These are phyloP conservation scores for Wickerhamiella qilinensis DNA, from an alignment of 805 yeast genomes.

Conservation along the genomic window DNA sequence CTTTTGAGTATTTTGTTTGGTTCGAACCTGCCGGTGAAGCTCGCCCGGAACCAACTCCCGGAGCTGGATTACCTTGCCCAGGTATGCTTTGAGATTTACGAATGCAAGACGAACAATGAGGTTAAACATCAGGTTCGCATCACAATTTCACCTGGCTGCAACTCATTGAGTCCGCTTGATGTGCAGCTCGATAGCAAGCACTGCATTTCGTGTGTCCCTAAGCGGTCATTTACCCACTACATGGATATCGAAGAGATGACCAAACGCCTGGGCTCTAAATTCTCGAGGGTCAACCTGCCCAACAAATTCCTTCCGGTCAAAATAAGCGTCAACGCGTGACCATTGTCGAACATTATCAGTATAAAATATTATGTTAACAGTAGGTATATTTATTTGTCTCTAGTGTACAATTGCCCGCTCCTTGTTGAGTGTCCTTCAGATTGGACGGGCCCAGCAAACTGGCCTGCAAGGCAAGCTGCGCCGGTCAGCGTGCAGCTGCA, in stretches of 20 bases:
- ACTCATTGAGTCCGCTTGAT: conserved; percentile 93
- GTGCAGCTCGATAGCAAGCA: conserved; percentile 93
- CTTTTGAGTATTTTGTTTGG: conserved; percentile 80
- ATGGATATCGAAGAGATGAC: conserved; percentile 80
- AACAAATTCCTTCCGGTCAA: conserved; percentile 36
- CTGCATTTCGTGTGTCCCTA: conserved; percentile 89
- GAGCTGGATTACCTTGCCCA: conserved; percentile 92
- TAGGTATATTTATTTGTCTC: no score
- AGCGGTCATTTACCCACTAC: conserved; percentile 79
- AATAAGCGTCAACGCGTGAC: conserved; percentile 12
- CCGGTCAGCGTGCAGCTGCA: no score
- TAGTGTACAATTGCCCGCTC: no score
- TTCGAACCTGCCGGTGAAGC: conserved; percentile 85
- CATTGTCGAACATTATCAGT: no score
- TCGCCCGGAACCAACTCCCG: conserved; percentile 88
- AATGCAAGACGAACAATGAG: conserved; percentile 48
- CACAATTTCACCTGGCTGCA: conserved; percentile 95
- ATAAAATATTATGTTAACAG: no score
- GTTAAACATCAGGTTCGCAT: conserved; percentile 81
- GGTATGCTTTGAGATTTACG: conserved; percentile 84
- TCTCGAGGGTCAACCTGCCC: conserved; percentile 77
- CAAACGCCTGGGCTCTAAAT: conserved; percentile 64
- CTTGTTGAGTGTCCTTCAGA: no score
- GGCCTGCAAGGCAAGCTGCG: no score
- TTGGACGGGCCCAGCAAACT: no score